Base-by-base conservation (phyloP, 2,329 filamentous ascomycete genomes). In the Aspergillus fumigatiaffinis region DNA sequence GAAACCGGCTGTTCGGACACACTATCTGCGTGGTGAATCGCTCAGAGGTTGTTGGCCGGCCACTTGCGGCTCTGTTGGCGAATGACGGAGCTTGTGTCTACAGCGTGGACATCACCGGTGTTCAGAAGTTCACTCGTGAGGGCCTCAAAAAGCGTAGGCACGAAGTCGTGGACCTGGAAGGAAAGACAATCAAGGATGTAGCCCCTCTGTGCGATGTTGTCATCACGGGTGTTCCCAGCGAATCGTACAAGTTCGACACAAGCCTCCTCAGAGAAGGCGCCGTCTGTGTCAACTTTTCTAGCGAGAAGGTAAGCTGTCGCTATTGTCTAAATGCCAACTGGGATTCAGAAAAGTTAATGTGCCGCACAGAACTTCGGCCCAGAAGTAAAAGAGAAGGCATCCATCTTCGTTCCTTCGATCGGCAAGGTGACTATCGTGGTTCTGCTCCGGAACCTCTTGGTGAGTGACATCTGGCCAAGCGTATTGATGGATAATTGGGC, bases 211-310 rank as follows among this genome's bases (percentile, higher is more conserved):
- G 92, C 71, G 94, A 99, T 73, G 93, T 97, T 20, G 89, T 99
- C 60, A 95, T 99, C 68, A 90, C 90, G 54, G 94, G 94, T 63
- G 94, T 99, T 1, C 94, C 94, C 0, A 85, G 87, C 25, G 89
- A 96, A 62, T 84, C 82, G 59, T 99, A 89, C 83, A 97, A 97
- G 80, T 89, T 99, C 26, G 90, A 92, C 5, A 89, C 88, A 3
- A 84, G 90, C 52, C 79, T 94, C 60, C 81, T 99, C 68, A 85
- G 91, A 50, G 90, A 96, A 56, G 94, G 94, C 50, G 92, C 91
- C 29, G 91, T 96, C n/a, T 99, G 94, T 81, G 92, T 99, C 79
- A 99, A 99, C 78, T 97, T 99, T 74, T 95, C 92, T 7, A 96
- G 91, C 52, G 91, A 90, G 76, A 91, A 92, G 81, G 83, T 85